Conservation (phyloP, 2,329 filamentous ascomycete species). For the Pseudogymnoascus sp. region DNA sequence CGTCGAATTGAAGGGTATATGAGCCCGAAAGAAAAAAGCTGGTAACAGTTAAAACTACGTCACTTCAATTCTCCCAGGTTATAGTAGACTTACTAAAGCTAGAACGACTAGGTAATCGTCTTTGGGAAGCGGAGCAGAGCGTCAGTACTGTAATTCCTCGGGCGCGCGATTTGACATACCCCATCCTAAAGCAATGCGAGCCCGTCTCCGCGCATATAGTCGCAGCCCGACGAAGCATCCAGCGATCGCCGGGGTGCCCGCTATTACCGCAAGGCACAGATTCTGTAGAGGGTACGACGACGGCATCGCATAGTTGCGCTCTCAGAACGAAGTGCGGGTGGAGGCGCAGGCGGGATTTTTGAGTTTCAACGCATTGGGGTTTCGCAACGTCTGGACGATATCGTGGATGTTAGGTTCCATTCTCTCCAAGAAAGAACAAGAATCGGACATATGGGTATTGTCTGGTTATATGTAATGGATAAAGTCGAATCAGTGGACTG, state of each 20-base stretch:
- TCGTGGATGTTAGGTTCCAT: background rate
- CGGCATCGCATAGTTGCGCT: conserved; percentile 4
- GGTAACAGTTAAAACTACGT: background rate
- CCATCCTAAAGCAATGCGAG: conserved; percentile 4
- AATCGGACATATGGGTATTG: background rate
- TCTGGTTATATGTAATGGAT: conserved; percentile 1
- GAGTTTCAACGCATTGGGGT: background rate
- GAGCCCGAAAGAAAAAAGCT: background rate
- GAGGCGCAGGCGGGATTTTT: background rate
- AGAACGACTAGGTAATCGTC: background rate
- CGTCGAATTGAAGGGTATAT: conserved; percentile 3
- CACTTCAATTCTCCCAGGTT: background rate
- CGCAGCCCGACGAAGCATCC: background rate
- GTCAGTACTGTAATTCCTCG: background rate
- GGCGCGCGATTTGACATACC: background rate
- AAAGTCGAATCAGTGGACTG: background rate
- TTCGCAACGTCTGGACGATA: conserved; percentile 2
- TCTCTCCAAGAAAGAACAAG: conserved; percentile 1
- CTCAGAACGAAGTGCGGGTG: background rate
- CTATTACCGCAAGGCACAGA: background rate
- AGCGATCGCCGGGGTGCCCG: background rate
- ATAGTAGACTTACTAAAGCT: background rate
- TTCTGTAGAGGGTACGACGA: conserved; percentile 2
- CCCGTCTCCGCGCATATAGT: background rate
- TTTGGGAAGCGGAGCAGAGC: background rate